These are phyloP conservation scores for Blumeria hordei DNA, from an alignment of 2,329 filamentous ascomycete species.

Conservation along the genomic window DNA sequence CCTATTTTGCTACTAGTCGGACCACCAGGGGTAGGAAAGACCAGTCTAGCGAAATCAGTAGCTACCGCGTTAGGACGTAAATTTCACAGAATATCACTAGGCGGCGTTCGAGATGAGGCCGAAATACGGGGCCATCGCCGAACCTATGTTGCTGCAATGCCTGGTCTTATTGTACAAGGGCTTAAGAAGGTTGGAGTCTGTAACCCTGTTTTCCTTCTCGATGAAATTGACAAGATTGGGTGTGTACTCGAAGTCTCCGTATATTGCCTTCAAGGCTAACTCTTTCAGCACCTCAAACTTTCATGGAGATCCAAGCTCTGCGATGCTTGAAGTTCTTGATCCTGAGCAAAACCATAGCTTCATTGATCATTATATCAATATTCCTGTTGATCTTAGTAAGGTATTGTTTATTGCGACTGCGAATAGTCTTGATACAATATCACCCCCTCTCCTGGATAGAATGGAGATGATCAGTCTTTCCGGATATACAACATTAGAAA, in stretches of 20 bases:
- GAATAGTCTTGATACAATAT: conserved; percentile 85
- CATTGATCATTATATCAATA: conserved; percentile 86
- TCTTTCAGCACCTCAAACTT: conserved; percentile 45
- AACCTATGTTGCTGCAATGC: conserved; percentile 98
- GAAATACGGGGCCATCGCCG: conserved; percentile 87
- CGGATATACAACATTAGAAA: conserved; percentile 92
- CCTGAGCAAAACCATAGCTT: conserved; percentile 93
- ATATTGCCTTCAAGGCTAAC: too few species aligned
- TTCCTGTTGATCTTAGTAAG: conserved; percentile 87
- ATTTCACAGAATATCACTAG: conserved; percentile 90
- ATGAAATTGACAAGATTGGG: conserved; percentile 92
- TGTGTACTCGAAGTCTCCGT: conserved; percentile 5
- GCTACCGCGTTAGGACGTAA: conserved; percentile 80
- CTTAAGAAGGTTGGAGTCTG: conserved; percentile 86
- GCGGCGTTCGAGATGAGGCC: conserved; percentile 85
- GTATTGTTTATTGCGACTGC: conserved; percentile 95
- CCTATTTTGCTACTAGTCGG: conserved; percentile 85
- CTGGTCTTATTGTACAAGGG: conserved; percentile 78
- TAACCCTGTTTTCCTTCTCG: conserved; percentile 84
- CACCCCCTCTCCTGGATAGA: conserved; percentile 74
- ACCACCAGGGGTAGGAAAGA: conserved; percentile 88
- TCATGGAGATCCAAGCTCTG: conserved; percentile 85
- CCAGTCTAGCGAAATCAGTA: conserved; percentile 77
- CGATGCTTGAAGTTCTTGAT: conserved; percentile 93
- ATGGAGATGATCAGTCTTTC: conserved; percentile 92